Conservation (phyloP, 176 grass and related monocot species). For the Cocos nucifera region DNA sequence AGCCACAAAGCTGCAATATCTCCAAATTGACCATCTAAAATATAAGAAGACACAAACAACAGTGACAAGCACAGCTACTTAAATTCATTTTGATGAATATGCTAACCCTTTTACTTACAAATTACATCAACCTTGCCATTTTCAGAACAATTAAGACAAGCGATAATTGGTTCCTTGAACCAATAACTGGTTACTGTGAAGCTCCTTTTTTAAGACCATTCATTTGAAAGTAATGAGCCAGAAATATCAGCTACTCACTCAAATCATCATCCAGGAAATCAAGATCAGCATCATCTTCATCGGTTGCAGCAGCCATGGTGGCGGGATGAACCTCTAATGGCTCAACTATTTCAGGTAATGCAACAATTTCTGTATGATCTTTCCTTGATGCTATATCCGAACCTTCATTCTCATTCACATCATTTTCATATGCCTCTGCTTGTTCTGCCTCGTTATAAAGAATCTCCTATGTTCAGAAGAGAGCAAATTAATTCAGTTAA, state of each 20-base stretch:
- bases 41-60: too few species aligned
- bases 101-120: too few species aligned
- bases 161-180: too few species aligned
- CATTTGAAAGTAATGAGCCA: too few species aligned
- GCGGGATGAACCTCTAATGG: background rate
- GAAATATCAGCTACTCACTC: constrained; percentile 1
- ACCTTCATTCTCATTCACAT: background rate
- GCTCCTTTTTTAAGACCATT: too few species aligned
- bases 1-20: too few species aligned
- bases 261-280: constrained; percentile 14
- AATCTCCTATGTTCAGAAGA: background rate
- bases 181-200: too few species aligned
- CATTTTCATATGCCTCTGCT: background rate
- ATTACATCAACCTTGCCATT: too few species aligned
- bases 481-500: background rate
- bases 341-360: background rate
- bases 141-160: too few species aligned
- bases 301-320: background rate
- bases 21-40: too few species aligned
- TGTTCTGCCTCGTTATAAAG: background rate
- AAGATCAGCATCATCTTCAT: constrained; percentile 9
- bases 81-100: too few species aligned
- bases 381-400: background rate
- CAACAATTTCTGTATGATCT: background rate
- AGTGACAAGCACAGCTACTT: too few species aligned